phyloP scores from a whole-genome alignment of 108 stramenopile species.

The Nitzschia inconspicua region DNA sequence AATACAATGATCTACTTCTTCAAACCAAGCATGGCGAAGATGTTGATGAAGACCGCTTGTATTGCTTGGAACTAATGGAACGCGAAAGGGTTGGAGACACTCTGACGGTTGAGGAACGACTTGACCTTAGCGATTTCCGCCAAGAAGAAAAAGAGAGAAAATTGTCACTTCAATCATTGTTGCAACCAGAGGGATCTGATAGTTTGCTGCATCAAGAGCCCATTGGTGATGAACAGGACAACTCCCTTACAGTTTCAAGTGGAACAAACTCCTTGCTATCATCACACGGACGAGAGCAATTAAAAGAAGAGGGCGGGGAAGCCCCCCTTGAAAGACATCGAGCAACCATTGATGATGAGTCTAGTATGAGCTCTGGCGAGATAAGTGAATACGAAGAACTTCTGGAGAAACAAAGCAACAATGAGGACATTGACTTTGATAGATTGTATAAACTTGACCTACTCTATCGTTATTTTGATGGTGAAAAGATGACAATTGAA shows the following conservation, averaged over 20 bases:
- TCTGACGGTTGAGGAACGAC: constrained; percentile 2
- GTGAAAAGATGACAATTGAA: neutral
- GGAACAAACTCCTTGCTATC: no score
- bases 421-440: neutral
- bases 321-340: no score
- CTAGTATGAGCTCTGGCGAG: neutral
- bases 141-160: constrained; percentile 6
- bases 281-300: no score
- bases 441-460: constrained; percentile 8
- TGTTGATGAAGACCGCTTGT: constrained; percentile 13
- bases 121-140: constrained; percentile 1
- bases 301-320: no score
- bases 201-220: no score
- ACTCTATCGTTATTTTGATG: neutral
- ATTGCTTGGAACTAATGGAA: constrained; percentile 1
- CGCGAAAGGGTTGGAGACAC: neutral
- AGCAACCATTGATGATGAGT: neutral
- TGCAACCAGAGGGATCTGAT: no score
- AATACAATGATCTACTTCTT: neutral
- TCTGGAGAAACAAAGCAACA: neutral
- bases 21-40: constrained; percentile 4
- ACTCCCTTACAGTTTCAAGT: no score
- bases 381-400: constrained; percentile 2
- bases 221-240: no score
- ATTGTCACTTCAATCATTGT: neutral